Evolutionary conservation across 305 asterid species (phyloP).

Genomic region (Lippia alba): DNA sequence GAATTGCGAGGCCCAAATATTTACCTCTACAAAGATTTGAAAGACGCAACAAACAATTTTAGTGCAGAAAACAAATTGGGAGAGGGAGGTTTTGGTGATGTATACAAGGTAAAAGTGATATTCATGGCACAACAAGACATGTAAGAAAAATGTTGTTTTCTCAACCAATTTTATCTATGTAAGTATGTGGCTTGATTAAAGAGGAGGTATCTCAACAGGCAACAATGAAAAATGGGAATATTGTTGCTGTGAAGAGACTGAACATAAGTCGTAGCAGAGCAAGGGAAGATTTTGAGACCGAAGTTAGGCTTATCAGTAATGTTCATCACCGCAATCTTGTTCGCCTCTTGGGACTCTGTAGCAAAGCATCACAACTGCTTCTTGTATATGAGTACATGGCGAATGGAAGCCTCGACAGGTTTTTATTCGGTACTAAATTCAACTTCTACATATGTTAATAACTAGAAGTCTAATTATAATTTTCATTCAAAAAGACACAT

Average conservation of each 20-base stretch:
- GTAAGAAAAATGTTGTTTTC: neutral
- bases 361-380: slow-evolving; percentile 67
- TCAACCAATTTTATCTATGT: neutral
- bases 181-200: too few species aligned
- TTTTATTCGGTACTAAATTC: slow-evolving; percentile 56
- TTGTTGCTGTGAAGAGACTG: slow-evolving; percentile 83
- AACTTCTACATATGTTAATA: neutral
- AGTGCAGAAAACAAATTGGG: slow-evolving; percentile 80
- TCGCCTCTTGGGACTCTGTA: slow-evolving; percentile 85
- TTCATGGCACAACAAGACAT: too few species aligned
- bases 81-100: slow-evolving; percentile 87
- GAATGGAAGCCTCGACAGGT: slow-evolving; percentile 88
- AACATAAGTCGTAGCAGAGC: slow-evolving; percentile 60
- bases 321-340: slow-evolving; percentile 92
- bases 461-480: too few species aligned
- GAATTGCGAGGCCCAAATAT: slow-evolving; percentile 78
- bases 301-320: slow-evolving; percentile 85
- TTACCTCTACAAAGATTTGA: slow-evolving; percentile 69
- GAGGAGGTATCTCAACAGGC: slow-evolving; percentile 51
- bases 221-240: slow-evolving; percentile 61
- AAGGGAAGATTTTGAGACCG: slow-evolving; percentile 74
- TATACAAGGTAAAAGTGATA: slow-evolving; percentile 62
- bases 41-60: slow-evolving; percentile 68
- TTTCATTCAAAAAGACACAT: too few species aligned
- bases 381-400: slow-evolving; percentile 86